These are phyloP conservation scores for Inonotus hispidus DNA, from an alignment of 1,284 basidiomycete genomes.

Conservation along the genomic window DNA sequence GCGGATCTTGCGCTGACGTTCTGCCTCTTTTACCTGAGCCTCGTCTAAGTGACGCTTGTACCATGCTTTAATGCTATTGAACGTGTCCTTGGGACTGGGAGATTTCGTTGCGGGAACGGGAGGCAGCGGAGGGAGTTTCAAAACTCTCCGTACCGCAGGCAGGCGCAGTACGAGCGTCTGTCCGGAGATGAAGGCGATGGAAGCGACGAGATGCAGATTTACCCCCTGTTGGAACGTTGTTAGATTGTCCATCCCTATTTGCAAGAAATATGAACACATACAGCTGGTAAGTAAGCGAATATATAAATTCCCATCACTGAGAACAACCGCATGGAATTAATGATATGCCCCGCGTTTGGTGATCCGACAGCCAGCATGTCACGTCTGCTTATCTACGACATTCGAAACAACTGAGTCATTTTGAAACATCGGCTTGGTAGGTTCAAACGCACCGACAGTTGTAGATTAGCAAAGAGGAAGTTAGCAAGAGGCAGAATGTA, in stretches of 20 bases:
- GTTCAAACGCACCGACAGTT: constrained; percentile 54
- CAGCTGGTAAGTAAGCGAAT: constrained; percentile 49
- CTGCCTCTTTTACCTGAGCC: constrained; percentile 20
- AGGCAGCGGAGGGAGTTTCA: constrained; percentile 45
- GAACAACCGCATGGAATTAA: constrained; percentile 67
- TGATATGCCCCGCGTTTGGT: constrained; percentile 57
- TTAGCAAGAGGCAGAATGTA: constrained; percentile 70
- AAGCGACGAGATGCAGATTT: constrained; percentile 54
- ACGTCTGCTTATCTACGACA: constrained; percentile 44
- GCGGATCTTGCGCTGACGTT: constrained; percentile 9
- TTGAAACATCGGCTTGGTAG: neutral
- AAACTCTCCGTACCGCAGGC: constrained; percentile 38
- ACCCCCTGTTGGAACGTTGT: constrained; percentile 42
- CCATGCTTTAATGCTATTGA: constrained; percentile 27
- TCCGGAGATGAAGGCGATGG: constrained; percentile 35
- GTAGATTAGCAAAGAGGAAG: constrained; percentile 62
- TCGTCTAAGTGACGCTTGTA: constrained; percentile 24
- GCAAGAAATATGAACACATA: constrained; percentile 5
- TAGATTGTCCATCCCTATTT: neutral
- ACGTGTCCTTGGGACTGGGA: constrained; percentile 29
- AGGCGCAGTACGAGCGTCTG: constrained; percentile 47
- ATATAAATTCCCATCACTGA: constrained; percentile 56
- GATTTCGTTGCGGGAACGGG: constrained; percentile 21
- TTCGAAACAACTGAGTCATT: constrained; percentile 5
- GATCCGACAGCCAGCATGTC: constrained; percentile 54